Base-by-base conservation (phyloP, 2,329 filamentous ascomycete genomes). In the Pseudogymnoascus sp. region DNA sequence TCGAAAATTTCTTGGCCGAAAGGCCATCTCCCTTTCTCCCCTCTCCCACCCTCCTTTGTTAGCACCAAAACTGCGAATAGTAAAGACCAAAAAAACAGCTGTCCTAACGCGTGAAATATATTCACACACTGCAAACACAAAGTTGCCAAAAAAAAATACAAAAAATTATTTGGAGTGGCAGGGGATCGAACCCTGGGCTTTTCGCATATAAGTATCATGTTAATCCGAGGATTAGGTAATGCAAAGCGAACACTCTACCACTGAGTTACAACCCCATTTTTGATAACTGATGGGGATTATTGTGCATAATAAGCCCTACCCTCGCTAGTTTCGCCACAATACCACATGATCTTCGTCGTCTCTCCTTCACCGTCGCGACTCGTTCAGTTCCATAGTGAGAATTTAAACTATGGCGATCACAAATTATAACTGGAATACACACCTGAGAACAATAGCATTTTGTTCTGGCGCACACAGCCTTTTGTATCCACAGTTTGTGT, bases 191-290 rank as follows among this genome's bases (percentile, higher is more conserved):
- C 58, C 58, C 58, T 60, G 58, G 58, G 58, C 58, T 41, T 60
- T 60, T 60, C 58, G 38, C 58, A 60, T 38, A 39, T 60, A 60
- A 60, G 58, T 38, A 60, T 55, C 49, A 55, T 55, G n/a, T 55
- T 55, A 55, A 55, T 55, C 49, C 49, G 49, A 55, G 2, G 49
- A 55, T 55, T 55, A 55, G 35, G 38, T 60, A 60, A 60, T 60
- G 58, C 58, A 60, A 60, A 60, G 58, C 58, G 58, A 60, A 60
- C 58, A 41, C 58, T 60, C 58, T 60, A 60, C 58, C 58, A 60
- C 58, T 60, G 58, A 60, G 58, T 41, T 60, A 60, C 58, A 60
- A 41, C 58, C 58, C 58, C 58, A 21, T 55, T 55, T 55, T 55
- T 55, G 29, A 55, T 55, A 55, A n/a, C 5, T 14, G 29, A 21